phyloP scores from a whole-genome alignment of 1,284 basidiomycete species.

The Entoloma clypeatum region DNA sequence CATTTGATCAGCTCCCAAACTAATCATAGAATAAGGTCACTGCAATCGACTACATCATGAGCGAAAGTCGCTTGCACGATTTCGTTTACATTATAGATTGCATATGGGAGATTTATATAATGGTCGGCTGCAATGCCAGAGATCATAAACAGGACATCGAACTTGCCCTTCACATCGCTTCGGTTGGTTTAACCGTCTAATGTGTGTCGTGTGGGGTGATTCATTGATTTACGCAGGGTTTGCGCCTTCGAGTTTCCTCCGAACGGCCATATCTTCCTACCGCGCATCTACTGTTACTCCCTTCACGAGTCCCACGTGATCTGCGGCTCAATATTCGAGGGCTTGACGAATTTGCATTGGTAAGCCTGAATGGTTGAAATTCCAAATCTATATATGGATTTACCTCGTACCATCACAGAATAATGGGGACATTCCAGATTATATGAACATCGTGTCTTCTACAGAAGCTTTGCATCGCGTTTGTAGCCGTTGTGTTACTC shows the following conservation, averaged over 20 bases:
- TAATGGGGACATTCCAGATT: conserved; percentile 54
- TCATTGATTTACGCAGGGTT: no score
- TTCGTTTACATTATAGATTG: conserved; percentile 67
- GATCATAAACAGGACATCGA: conserved; percentile 55
- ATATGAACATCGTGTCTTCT: conserved; percentile 72
- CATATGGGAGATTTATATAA: conserved; percentile 70
- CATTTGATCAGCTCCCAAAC: neutral
- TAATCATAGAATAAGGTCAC: conserved; percentile 26
- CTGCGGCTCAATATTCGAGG: conserved; percentile 62
- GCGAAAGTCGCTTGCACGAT: conserved; percentile 25
- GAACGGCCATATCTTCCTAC: conserved; percentile 64
- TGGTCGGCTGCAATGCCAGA: conserved; percentile 67
- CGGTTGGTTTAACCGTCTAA: conserved; percentile 35
- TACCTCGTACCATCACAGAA: conserved; percentile 43
- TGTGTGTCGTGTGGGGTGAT: no score
- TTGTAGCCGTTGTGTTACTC: conserved; percentile 4
- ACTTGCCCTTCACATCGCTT: conserved; percentile 53
- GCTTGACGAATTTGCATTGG: conserved; percentile 57
- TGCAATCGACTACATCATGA: conserved; percentile 31
- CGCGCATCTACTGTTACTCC: conserved; percentile 66
- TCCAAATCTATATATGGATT: conserved; percentile 7
- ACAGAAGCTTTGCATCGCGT: conserved; percentile 54
- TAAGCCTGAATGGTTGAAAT: conserved; percentile 32
- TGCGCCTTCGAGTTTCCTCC: conserved; percentile 41
- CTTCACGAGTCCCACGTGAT: conserved; percentile 68